A percentile compares a stretch with the other conserved stretches of the same genome.
These are phyloP conservation scores for Fusarium penzigii DNA, from an alignment of 2,329 filamentous ascomycete genomes.

Conservation along the genomic window DNA sequence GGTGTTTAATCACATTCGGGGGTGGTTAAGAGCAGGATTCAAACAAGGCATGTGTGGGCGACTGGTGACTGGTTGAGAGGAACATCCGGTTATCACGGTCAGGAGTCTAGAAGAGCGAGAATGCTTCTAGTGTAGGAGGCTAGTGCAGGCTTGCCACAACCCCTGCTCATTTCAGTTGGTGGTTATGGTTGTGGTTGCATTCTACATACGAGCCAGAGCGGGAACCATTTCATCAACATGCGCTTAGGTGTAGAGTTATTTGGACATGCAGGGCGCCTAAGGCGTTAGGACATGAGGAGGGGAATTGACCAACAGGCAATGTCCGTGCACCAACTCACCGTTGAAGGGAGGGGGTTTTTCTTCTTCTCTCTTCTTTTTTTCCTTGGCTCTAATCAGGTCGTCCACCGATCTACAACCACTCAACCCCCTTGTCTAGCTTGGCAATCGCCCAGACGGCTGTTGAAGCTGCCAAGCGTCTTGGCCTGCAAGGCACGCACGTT, in stretches of 20 bases:
- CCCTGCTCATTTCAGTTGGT: neutral
- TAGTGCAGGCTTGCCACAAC: constrained; percentile 6
- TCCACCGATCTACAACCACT: neutral
- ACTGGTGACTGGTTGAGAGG: constrained; percentile 1
- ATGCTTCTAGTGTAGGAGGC: constrained; percentile 20
- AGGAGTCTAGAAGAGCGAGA: constrained; percentile 24
- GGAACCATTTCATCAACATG: neutral
- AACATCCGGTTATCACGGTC: constrained; percentile 4
- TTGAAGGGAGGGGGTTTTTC: no score
- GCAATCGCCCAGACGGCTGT: constrained; percentile 24
- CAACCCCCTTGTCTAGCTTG: constrained; percentile 4
- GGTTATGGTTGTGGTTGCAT: neutral
- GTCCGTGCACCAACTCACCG: no score
- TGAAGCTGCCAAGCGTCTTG: constrained; percentile 24
- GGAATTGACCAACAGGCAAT: no score
- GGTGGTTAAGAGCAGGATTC: constrained; percentile 1
- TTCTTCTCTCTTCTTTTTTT: no score
- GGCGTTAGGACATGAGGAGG: neutral
- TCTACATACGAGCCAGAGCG: neutral
- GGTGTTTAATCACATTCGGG: constrained; percentile 4
- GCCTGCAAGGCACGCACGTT: constrained; percentile 16
- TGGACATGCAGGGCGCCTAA: neutral
- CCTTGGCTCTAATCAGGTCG: no score
- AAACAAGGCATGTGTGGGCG: constrained; percentile 10
- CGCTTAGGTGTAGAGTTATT: neutral